Percentiles rank a stretch among this genome's conserved stretches.
Evolutionary conservation across 108 stramenopile species (phyloP).

Genomic region (Asterionellopsis glacialis): DNA sequence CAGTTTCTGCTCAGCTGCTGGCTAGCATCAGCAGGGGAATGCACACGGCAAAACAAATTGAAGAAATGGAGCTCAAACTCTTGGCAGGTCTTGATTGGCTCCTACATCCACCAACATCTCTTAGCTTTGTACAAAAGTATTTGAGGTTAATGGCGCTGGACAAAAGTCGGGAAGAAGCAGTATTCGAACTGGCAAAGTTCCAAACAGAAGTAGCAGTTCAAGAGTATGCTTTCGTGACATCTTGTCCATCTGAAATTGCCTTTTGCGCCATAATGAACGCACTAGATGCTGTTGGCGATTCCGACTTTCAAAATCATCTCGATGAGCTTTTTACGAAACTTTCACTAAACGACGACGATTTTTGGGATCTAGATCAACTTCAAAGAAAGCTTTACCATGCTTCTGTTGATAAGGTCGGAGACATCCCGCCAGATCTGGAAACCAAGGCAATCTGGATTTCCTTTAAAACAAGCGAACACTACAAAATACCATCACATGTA

Average conservation of each 20-base stretch:
- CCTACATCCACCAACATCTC: constrained; percentile 34
- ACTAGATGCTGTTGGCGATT: constrained; percentile 14
- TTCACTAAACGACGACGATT: too few relatives aligned
- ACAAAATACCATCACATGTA: too few relatives aligned
- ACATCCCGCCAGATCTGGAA: too few relatives aligned
- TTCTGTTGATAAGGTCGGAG: too few relatives aligned
- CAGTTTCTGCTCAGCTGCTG: constrained; percentile 37
- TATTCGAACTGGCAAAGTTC: constrained; percentile 25
- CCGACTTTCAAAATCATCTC: too few relatives aligned
- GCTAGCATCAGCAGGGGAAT: constrained; percentile 50
- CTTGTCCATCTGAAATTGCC: constrained; percentile 18
- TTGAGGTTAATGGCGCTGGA: constrained; percentile 18
- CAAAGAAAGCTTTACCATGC: too few relatives aligned
- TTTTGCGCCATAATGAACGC: constrained; percentile 32
- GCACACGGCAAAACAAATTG: constrained; percentile 36
- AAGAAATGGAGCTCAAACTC: constrained; percentile 44
- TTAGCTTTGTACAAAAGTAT: constrained; percentile 10
- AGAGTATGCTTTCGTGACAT: constrained; percentile 11
- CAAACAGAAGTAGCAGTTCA: constrained; percentile 25
- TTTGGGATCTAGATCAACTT: too few relatives aligned
- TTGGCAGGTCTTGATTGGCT: constrained; percentile 40
- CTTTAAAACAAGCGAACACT: too few relatives aligned
- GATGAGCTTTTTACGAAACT: too few relatives aligned
- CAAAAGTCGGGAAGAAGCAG: constrained; percentile 2
- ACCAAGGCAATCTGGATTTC: too few relatives aligned